These are phyloP conservation scores for Acer saccharum DNA, from an alignment of 345 rosid genomes.

Conservation along the genomic window DNA sequence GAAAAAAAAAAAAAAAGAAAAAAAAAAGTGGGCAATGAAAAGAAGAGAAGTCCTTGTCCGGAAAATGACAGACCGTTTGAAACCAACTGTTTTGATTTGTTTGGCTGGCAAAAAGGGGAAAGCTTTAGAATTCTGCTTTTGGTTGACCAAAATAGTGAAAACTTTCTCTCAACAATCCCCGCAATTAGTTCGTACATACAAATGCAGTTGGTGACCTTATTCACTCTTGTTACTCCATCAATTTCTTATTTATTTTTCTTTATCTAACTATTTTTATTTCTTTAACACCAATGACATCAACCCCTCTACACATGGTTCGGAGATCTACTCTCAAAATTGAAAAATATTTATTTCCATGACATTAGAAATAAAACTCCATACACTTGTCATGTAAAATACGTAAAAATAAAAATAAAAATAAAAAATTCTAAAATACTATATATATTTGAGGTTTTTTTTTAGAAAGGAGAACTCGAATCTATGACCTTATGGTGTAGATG, in stretches of 20 bases:
- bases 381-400: no score
- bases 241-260: not conserved
- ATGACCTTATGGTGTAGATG: no score
- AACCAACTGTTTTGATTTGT: conserved; percentile 27
- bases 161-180: not conserved
- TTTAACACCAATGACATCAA: not conserved
- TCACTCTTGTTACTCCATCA: not conserved
- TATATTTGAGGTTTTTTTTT: no score
- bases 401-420: no score
- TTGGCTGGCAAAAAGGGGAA: conserved; percentile 23
- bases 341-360: no score
- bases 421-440: no score
- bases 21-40: not conserved
- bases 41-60: conserved; percentile 2
- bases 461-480: no score
- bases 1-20: not conserved
- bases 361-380: no score
- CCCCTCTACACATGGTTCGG: no score
- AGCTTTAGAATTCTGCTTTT: not conserved
- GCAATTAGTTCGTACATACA: not conserved
- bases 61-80: conserved; percentile 33
- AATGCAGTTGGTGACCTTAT: not conserved
- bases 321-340: no score
- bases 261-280: not conserved
- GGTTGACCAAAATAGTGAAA: conserved; percentile 8